Conservation (phyloP, 352 stramenopile species). For the Phytopythium vexans region DNA sequence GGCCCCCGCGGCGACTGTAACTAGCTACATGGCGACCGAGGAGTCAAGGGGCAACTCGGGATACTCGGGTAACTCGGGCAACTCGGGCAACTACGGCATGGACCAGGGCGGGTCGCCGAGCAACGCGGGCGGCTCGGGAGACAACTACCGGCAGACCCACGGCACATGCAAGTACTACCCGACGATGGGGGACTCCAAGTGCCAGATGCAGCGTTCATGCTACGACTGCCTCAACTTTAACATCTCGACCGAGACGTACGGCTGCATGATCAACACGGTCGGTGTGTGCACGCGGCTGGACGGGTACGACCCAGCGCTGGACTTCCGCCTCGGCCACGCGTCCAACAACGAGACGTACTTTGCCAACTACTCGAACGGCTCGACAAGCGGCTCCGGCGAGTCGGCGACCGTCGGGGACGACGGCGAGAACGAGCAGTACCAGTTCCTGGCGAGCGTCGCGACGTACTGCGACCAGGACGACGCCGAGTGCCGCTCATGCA, state of each 20-base stretch:
- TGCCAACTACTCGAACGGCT: constrained; percentile 8
- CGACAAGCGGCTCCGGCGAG: constrained; percentile 11
- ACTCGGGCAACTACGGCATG: constrained; percentile 10
- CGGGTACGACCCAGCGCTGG: constrained; percentile 13
- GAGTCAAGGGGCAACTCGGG: neutral
- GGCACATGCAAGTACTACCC: constrained; percentile 39
- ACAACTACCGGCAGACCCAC: constrained; percentile 27
- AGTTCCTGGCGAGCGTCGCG: constrained; percentile 23
- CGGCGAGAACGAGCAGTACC: constrained; percentile 15
- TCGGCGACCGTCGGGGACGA: constrained; percentile 6
- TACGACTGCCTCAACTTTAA: constrained; percentile 55
- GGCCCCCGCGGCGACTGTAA: neutral
- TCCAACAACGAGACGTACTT: constrained; percentile 18
- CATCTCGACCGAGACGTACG: constrained; percentile 22
- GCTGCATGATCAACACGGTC: constrained; percentile 36
- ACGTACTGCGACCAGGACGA: constrained; percentile 40
- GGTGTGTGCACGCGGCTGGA: constrained; percentile 8
- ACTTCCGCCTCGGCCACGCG: constrained; percentile 24
- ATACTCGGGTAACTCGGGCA: constrained; percentile 1
- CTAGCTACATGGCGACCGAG: neutral
- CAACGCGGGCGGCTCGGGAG: constrained; percentile 1
- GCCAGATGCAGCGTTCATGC: constrained; percentile 37
- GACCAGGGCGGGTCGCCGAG: neutral
- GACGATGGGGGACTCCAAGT: constrained; percentile 22
- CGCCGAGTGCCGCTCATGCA: constrained; percentile 29